These are phyloP conservation scores for Pichia scutulata DNA, from an alignment of 805 yeast genomes.

Conservation along the genomic window DNA sequence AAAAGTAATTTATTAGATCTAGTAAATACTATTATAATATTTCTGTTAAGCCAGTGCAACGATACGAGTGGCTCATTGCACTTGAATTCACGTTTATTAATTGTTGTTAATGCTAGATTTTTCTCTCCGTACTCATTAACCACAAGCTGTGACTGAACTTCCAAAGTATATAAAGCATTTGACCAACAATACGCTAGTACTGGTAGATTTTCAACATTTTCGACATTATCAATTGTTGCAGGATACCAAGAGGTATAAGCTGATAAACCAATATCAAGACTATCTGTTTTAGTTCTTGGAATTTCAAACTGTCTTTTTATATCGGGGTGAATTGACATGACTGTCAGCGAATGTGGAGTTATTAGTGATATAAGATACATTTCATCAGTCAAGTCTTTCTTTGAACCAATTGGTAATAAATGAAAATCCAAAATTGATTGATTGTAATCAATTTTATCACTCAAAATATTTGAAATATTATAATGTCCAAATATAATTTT, in stretches of 20 bases:
- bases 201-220: constrained; percentile 28
- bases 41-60: constrained; percentile 48
- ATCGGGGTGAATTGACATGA: constrained; percentile 48
- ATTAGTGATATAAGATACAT: constrained; percentile 55
- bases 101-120: constrained; percentile 27
- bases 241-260: constrained; percentile 65
- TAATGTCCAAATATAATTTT: constrained; percentile 47
- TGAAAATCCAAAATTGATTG: constrained; percentile 33
- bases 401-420: constrained; percentile 55
- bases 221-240: constrained; percentile 26
- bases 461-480: constrained; percentile 11
- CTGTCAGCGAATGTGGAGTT: constrained; percentile 40
- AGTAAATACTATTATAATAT: constrained; percentile 35
- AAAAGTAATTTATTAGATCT: constrained; percentile 38
- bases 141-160: constrained; percentile 24
- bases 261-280: constrained; percentile 25
- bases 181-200: constrained; percentile 64
- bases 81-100: constrained; percentile 34
- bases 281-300: constrained; percentile 37
- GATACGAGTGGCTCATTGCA: constrained; percentile 44
- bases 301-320: constrained; percentile 46
- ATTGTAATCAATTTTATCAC: constrained; percentile 6
- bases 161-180: constrained; percentile 47
- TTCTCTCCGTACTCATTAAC: constrained; percentile 20
- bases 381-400: constrained; percentile 37